phyloP scores from a whole-genome alignment of 169 alveolate genomes.

The Neospora caninum region DNA sequence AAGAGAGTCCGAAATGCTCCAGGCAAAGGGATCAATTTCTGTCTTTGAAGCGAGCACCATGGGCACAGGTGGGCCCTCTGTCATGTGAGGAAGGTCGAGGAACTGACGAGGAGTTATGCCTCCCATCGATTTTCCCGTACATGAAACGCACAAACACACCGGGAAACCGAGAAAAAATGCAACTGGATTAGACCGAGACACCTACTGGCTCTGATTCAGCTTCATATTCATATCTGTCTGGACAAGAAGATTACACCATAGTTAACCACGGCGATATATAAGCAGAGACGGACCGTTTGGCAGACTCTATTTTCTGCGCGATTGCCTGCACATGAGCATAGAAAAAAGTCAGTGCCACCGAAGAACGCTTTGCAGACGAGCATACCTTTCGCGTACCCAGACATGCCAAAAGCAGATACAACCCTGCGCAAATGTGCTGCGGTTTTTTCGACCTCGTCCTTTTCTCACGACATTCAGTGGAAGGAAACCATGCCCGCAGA shows the following conservation, averaged over 20 bases:
- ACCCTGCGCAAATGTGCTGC: neutral
- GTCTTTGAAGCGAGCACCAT: too few relatives aligned
- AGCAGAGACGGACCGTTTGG: neutral
- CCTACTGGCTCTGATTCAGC: neutral
- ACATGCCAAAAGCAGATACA: neutral
- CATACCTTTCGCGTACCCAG: neutral
- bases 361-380: neutral
- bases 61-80: too few relatives aligned
- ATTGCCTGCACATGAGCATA: neutral
- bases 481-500: too few relatives aligned
- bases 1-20: too few relatives aligned
- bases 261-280: neutral
- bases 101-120: too few relatives aligned
- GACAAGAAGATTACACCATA: neutral
- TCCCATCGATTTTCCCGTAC: too few relatives aligned
- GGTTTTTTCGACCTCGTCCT: neutral
- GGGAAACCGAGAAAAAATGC: too few relatives aligned
- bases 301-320: neutral
- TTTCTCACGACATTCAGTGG: neutral
- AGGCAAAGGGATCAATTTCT: too few relatives aligned
- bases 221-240: neutral
- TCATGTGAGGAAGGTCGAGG: too few relatives aligned
- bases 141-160: too few relatives aligned
- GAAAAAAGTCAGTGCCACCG: neutral
- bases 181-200: too few relatives aligned